Base-by-base conservation (phyloP, 2,329 filamentous ascomycete genomes). In the Monosporascus sp. region DNA sequence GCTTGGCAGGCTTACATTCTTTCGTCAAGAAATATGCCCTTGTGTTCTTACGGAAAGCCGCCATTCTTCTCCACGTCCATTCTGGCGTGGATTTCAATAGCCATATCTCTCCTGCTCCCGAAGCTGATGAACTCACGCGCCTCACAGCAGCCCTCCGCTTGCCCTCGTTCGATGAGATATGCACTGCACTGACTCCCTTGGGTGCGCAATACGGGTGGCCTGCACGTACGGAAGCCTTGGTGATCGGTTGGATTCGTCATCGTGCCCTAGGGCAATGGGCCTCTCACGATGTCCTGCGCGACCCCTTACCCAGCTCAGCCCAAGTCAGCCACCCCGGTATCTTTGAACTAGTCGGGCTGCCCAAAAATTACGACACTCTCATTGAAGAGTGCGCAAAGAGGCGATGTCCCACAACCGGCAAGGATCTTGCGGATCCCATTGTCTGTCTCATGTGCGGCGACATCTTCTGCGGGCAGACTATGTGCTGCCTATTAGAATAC, bases 381-480 rank as follows among this genome's bases (percentile, higher is more conserved):
- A 96, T 96, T 54, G 93, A 97, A 65, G 92, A 96, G 71, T 90
- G 91, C 26, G 93, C 94, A 61, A 86, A 85, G 58, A 78, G 88
- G 50, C 85, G 82, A 49, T 99, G 94, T 65, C 91, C 91, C 0
- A 95, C 86, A 2, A 96, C 91, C 1, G 91, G 91, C 59, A 95
- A 94, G 68, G 93, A 97, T 62, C 75, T 99, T 49, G 87, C 86
- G 2, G 95, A 99, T 69, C 91, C 94, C 0, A 89, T 88, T 59
- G 83, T 99, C 38, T 99, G 94, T 66, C 80, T 99, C 40, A 91
- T 97, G 74, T 99, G 94, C 67, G 93, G 94, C 37, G 91, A 92
- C n/a, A 90, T 99, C 41, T 93, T 97, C 71, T 99, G 94, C 72
- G 91, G 88, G 9, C 94, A 99, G 74, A 91, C 88, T 46, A 87